Evolutionary conservation across 2,329 filamentous ascomycete genomes (phyloP).

Genomic region (Cladosporium sp.): DNA sequence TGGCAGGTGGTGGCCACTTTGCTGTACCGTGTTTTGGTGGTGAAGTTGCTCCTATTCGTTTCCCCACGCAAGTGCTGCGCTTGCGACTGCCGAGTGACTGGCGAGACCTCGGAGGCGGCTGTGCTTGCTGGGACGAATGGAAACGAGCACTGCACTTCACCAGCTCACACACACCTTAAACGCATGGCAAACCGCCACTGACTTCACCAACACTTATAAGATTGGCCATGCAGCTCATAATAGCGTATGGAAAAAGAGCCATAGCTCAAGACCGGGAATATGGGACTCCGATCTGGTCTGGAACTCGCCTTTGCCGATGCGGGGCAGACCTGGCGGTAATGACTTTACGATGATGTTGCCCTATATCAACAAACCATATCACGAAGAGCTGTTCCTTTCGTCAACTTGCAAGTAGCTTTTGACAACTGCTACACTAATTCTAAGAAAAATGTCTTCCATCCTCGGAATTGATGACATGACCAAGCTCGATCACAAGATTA

Average conservation of each 20-base stretch:
- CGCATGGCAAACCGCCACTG: neutral
- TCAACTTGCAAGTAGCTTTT: too few species aligned
- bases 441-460: slow-evolving; percentile 10
- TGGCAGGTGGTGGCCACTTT: neutral
- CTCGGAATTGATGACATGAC: slow-evolving; percentile 17
- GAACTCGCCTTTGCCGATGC: slow-evolving; percentile 1
- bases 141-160: neutral
- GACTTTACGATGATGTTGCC: slow-evolving; percentile 5
- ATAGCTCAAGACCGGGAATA: neutral
- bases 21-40: neutral
- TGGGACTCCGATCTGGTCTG: neutral
- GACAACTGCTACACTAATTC: too few species aligned
- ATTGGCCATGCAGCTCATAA: too few species aligned
- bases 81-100: neutral
- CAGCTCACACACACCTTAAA: neutral
- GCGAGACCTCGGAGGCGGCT: slow-evolving; percentile 4
- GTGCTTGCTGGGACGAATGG: neutral
- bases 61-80: neutral
- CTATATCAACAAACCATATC: neutral
- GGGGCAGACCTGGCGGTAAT: neutral
- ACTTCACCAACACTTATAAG: neutral
- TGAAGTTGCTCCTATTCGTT: neutral
- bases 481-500: slow-evolving; percentile 21
- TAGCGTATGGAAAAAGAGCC: too few species aligned
- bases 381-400: too few species aligned